phyloP scores from a whole-genome alignment of 2,329 filamentous ascomycete genomes.

The Sarocladium kiliense region DNA sequence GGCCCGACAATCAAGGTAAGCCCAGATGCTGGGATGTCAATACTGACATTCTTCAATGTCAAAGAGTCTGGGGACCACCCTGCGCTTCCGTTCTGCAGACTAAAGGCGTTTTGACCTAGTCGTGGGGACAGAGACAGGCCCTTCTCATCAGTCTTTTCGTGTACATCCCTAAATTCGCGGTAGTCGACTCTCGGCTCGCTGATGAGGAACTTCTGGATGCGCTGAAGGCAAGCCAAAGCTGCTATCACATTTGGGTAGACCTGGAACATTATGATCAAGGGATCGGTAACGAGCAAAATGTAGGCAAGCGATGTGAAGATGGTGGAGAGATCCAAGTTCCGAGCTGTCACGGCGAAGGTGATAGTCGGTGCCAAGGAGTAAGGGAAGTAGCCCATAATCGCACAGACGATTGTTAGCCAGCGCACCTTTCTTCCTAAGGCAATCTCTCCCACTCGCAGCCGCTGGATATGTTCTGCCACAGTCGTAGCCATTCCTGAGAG shows the following conservation, averaged over 20 bases:
- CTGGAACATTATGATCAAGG: conserved; percentile 27
- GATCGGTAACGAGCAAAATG: conserved; percentile 26
- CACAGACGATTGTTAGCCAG: conserved; percentile 17
- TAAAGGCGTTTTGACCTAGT: neutral
- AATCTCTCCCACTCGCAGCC: conserved; percentile 24
- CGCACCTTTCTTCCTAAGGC: conserved; percentile 21
- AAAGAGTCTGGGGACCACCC: conserved; percentile 19
- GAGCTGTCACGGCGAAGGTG: conserved; percentile 25
- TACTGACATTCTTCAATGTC: conserved; percentile 16
- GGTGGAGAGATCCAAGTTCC: conserved; percentile 18
- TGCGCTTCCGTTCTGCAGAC: conserved; percentile 13
- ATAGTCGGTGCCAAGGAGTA: conserved; percentile 27
- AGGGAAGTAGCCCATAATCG: conserved; percentile 26
- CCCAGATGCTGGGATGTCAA: conserved; percentile 12
- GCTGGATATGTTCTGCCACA: conserved; percentile 23
- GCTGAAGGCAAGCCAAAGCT: conserved; percentile 24
- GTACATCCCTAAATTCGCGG: conserved; percentile 10
- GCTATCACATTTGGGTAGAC: conserved; percentile 25
- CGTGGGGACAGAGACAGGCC: neutral
- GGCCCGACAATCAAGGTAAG: conserved; percentile 30
- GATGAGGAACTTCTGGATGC: conserved; percentile 33
- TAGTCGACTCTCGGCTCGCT: conserved; percentile 19
- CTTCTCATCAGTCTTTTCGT: neutral
- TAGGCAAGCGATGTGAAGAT: conserved; percentile 30
- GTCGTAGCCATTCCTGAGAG: conserved; percentile 22